Base-by-base conservation (phyloP, 179 eudicot species). In the Patellifolia procumbens region DNA sequence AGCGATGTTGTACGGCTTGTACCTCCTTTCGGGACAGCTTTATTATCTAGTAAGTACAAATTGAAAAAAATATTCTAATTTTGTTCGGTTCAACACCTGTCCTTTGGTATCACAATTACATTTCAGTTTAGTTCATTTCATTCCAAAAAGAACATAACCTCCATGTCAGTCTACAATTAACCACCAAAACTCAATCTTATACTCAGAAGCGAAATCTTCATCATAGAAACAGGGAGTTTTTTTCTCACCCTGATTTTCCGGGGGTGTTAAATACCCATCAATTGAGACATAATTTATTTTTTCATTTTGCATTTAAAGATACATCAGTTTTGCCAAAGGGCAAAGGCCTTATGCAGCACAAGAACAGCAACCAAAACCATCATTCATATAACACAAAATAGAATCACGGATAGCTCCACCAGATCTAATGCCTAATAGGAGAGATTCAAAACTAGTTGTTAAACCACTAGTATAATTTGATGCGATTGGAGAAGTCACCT, bases 321-420 rank as follows among this genome's bases (percentile, higher is more conserved):
- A 70, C 35, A 17, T 31, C 46, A 68, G 51, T 45, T 42, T 26
- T 31, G 29, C 34, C 39, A 13, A 16, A 46, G 60, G 60, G n/a
- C n/a, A n/a, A n/a, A 39, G 43, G 43, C 43, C 6, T 39, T 39
- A 39, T 3, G 43, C 7, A 51, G 51, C 19, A 64, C 28, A n/a
- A n/a, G n/a, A n/a, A n/a, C 7, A 51, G 51, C 19, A 64, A 28
- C 52, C 67, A 68, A 79, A 45, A 74, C n/a, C 59, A 46, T 79
- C 29, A 15, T 39, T 68, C 32, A 11, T 13, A 16, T 26, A 71
- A 37, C 24, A 51, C 62, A 70, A 56, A 58, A 31, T 32, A 74
- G 43, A 52, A 60, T 29, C 22, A 34, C 28, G 43, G 32, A 39
- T 19, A 43, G 58, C 32, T 53, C 32, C 24, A 0, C 75, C 49